Percentiles rank a stretch among this genome's conserved stretches.
Conservation (phyloP, 225 moss, liverwort and hornwort species). For the Sphagnum tenellum region DNA sequence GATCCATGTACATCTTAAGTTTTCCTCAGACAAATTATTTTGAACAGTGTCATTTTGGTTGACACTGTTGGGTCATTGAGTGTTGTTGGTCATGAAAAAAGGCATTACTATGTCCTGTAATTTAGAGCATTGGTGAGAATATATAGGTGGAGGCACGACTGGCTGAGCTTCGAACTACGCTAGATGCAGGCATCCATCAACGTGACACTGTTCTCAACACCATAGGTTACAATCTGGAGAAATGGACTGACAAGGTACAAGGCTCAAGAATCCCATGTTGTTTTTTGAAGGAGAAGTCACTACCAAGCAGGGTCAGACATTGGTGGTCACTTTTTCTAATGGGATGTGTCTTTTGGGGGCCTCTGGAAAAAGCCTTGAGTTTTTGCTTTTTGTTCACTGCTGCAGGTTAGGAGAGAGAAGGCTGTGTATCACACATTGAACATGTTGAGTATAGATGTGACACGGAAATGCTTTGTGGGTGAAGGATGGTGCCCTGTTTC, state of each 20-base stretch:
- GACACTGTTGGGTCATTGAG: not conserved
- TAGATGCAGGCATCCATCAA: constrained; percentile 86
- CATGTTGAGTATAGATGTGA: constrained; percentile 86
- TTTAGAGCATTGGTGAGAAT: no score
- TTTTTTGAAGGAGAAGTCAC: no score
- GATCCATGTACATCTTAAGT: not conserved
- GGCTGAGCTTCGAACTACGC: constrained; percentile 73
- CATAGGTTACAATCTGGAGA: constrained; percentile 76
- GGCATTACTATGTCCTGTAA: not conserved
- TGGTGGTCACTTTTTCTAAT: no score
- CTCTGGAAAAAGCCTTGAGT: no score
- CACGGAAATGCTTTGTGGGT: constrained; percentile 82
- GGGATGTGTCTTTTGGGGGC: no score
- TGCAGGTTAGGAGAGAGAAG: constrained; percentile 75
- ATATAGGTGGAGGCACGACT: constrained; percentile 65
- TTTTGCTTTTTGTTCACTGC: not conserved
- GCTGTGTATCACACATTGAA: constrained; percentile 81
- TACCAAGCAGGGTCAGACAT: no score
- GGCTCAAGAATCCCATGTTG: no score
- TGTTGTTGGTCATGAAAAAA: not conserved
- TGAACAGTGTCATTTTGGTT: not conserved
- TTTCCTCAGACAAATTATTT: not conserved
- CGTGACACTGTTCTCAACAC: constrained; percentile 76
- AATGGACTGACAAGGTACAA: constrained; percentile 90
- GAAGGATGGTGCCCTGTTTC: constrained; percentile 90